Base-by-base conservation (phyloP, 345 rosid genomes). In the Balakata baccata region DNA sequence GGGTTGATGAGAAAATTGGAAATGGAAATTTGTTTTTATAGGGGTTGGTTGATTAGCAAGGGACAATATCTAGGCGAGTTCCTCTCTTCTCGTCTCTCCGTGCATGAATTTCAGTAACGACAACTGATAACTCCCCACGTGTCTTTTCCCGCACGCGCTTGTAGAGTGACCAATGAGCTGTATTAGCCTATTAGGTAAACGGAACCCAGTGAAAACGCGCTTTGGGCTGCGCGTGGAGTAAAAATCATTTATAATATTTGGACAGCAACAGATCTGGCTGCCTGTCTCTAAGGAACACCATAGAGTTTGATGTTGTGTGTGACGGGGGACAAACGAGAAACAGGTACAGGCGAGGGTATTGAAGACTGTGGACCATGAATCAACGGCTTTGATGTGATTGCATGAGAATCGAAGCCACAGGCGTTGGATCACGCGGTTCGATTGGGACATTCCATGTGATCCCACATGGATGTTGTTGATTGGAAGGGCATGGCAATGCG, bases 281-380 rank as follows among this genome's bases (percentile, higher is more conserved):
- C 79, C 74, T 74, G 75, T 60, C 72, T 67, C 50, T 25, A 82
- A 78, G 81, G 79, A 75, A 78, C 92, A 84, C 75, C 72, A 78
- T 62, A 63, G 78, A 62, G 81, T 59, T 63, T 47, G 85, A 71
- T 81, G 85, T 64, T n/a, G 16, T n/a, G 0, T 1, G 18, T 11
- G 29, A 52, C 2, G 34, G 69, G 62, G 77, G 83, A 81, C 92
- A 86, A 45, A 5, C 75, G n/a, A 18, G 85, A 75, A 84, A 89
- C 90, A 89, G 37, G 16, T 70, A 76, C 64, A 67, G 71, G 77
- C 83, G 34, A 70, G 6, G 78, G 70, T 46, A 72, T 77, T 81
- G 77, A 82, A 75, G 29, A 49, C 61, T 66, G 75, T 72, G 89
- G 87, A 69, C 76, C 79, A 17, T 69, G 72, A 20, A n/a, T 62